Base-by-base conservation (phyloP, 2,329 filamentous ascomycete genomes). In the Rutstroemia sp. region DNA sequence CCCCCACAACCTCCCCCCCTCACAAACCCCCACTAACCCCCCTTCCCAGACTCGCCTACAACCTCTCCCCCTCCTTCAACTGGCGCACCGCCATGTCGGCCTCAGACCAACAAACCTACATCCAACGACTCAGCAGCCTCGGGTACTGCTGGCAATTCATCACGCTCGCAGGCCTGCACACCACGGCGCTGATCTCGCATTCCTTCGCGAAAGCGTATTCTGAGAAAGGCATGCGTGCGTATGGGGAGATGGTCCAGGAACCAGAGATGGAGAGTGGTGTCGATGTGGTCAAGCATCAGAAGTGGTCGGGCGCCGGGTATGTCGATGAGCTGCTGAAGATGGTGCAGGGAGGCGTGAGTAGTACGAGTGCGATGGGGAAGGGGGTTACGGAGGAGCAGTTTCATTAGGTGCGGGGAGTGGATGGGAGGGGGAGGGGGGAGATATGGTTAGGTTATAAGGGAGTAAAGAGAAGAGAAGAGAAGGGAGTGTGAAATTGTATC, bases 81-180 rank as follows among this genome's bases (percentile, higher is more conserved):
- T 99, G 94, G 94, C 97, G 97, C 79, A 81, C 91, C 58, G 94
- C 92, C 67, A 96, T 96, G 92, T 81, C 90, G 46, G 84, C 88
- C 63, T 79, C 81, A 53, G 92, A 97, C 72, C 94, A 99, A 76
- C 90, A 96, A 77, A 99, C 94, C 19, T 99, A 97, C 77, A 99
- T 99, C 77, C 79, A 85, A 61, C 89, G 94, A 44, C 87, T 99
- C 42, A 91, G 86, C 59, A 69, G 77, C 61, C 82, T 99, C 49
- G 94, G 94, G 61, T 99, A 99, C 82, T 95, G 90, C 83, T 99
- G 94, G 94, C 94, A 99, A 75, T 99, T 99, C 80, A 99, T 99
- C 78, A 99, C 94, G n/a, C 83, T 99, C 48, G 94, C 92, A 5
- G 94, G 94, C 65, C 81, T 99, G 70, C 94, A 99, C 79, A 95